A percentile compares a stretch with the other conserved stretches of the same genome.
Evolutionary conservation across 176 grass and related monocot species (phyloP).

Genomic region (Secale cereale): DNA sequence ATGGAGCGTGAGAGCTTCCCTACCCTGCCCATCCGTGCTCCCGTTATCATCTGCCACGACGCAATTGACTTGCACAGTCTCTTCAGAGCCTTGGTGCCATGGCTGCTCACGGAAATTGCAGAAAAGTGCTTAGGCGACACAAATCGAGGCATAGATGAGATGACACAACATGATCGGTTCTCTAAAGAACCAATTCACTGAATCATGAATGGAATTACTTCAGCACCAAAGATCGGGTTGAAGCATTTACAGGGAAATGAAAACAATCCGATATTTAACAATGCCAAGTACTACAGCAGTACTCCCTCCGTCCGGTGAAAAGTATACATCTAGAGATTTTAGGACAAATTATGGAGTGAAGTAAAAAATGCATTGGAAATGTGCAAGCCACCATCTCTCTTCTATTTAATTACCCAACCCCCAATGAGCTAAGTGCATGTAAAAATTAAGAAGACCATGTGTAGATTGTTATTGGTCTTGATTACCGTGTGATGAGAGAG

Average conservation of each 20-base stretch:
- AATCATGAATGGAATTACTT: background rate
- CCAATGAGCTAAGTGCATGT: too few species aligned
- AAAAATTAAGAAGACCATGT: too few species aligned
- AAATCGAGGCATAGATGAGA: background rate
- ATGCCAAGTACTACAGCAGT: background rate
- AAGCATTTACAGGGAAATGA: background rate
- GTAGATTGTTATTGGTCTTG: too few species aligned
- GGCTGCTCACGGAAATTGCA: constrained; percentile 16
- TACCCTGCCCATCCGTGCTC: background rate
- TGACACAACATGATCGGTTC: background rate
- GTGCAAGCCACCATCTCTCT: too few species aligned
- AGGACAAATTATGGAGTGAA: too few species aligned
- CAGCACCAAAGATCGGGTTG: background rate
- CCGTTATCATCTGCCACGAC: constrained; percentile 20
- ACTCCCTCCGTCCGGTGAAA: too few species aligned
- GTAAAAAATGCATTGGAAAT: too few species aligned
- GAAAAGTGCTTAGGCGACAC: constrained; percentile 5
- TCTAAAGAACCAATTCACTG: background rate
- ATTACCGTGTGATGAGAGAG: too few species aligned
- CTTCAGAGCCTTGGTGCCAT: constrained; percentile 6
- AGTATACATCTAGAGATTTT: too few species aligned
- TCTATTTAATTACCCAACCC: too few species aligned
- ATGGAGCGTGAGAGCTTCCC: background rate
- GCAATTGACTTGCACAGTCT: constrained; percentile 1
- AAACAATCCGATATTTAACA: background rate